These are phyloP conservation scores for Alternaria metachromatica DNA, from an alignment of 2,329 filamentous ascomycete genomes.

Conservation along the genomic window DNA sequence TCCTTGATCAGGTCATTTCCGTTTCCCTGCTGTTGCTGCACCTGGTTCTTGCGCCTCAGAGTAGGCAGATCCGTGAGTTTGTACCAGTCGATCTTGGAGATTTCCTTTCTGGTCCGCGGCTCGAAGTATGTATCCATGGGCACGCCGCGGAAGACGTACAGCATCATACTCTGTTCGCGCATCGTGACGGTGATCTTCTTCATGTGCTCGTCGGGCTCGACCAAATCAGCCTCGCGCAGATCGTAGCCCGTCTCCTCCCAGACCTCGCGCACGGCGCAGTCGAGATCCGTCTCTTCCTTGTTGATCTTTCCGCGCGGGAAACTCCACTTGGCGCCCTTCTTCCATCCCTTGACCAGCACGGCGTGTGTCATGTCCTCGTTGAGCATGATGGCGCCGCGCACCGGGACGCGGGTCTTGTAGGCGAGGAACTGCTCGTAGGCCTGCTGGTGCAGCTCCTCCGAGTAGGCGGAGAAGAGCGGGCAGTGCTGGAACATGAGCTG, in stretches of 20 bases:
- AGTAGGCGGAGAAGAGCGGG: conserved; percentile 82
- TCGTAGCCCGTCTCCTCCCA: conserved; percentile 97
- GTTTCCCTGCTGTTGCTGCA: conserved; percentile 61
- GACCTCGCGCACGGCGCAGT: conserved; percentile 92
- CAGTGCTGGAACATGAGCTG: conserved; percentile 93
- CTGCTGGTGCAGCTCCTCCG: conserved; percentile 75
- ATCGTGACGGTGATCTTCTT: conserved; percentile 90
- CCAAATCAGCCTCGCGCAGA: conserved; percentile 74
- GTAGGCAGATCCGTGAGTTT: conserved; percentile 86
- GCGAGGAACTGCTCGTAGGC: conserved; percentile 92
- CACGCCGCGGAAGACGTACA: conserved; percentile 90
- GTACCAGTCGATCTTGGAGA: conserved; percentile 97
- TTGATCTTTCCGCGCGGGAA: conserved; percentile 98
- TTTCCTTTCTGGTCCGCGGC: conserved; percentile 92
- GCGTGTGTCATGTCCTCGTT: conserved; percentile 94
- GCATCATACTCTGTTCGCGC: conserved; percentile 87
- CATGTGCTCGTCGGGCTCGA: conserved; percentile 70
- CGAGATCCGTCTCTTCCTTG: conserved; percentile 91
- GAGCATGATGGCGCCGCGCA: conserved; percentile 90
- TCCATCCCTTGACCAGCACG: conserved; percentile 95
- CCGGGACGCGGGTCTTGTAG: conserved; percentile 94
- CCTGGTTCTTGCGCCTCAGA: conserved; percentile 70
- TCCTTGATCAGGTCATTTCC: conserved; percentile 66
- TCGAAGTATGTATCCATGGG: conserved; percentile 88
- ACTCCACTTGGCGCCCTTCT: conserved; percentile 94